Evolutionary conservation across 192 early-diverging fungal species (phyloP).

Genomic region (Mortierella claussenii): DNA sequence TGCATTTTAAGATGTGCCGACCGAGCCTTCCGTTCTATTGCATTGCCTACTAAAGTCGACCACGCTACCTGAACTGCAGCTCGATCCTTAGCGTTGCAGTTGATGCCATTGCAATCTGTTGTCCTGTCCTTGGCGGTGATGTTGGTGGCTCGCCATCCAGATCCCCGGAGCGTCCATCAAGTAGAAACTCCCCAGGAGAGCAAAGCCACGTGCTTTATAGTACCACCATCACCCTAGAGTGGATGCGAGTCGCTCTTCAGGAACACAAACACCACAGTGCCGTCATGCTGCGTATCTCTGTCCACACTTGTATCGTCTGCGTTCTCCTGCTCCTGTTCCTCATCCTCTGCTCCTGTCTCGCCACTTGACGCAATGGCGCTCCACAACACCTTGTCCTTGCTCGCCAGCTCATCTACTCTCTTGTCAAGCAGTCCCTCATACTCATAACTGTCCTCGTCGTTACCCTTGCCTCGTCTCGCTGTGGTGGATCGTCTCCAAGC

Average conservation of each 20-base stretch:
- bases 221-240: too few species aligned
- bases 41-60: neutral
- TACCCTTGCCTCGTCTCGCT: too few species aligned
- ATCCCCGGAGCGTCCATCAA: too few species aligned
- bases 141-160: too few species aligned
- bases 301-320: neutral
- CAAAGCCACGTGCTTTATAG: too few species aligned
- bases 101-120: too few species aligned
- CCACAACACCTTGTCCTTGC: constrained; percentile 15
- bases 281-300: neutral
- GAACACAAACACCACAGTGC: constrained; percentile 20
- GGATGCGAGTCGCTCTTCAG: too few species aligned
- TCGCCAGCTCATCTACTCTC: neutral
- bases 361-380: constrained; percentile 8
- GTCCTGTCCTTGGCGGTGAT: too few species aligned
- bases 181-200: too few species aligned
- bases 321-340: neutral
- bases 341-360: too few species aligned
- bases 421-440: too few species aligned
- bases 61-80: constrained; percentile 44
- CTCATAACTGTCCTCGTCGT: too few species aligned
- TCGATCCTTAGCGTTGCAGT: constrained; percentile 26
- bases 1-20: neutral
- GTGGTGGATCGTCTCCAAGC: neutral
- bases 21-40: neutral